Conservation (phyloP, 495 filamentous ascomycete species). For the Lophiotrema nucula region DNA sequence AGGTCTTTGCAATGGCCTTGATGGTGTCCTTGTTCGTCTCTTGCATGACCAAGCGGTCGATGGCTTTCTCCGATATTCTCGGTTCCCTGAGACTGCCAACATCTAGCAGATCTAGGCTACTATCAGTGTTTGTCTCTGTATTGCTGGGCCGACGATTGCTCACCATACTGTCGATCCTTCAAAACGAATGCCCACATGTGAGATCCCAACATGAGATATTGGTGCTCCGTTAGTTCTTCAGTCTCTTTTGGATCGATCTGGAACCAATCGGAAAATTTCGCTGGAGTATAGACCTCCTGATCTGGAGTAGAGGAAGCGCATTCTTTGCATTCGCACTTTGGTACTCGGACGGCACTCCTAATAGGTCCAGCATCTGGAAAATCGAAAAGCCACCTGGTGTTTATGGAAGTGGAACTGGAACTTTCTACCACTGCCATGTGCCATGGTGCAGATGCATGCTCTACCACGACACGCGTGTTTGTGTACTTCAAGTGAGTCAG, state of each 20-base stretch:
- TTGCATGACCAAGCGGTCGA: neutral
- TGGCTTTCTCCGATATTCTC: neutral
- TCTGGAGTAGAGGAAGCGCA: conserved; percentile 12
- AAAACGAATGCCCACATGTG: conserved; percentile 14
- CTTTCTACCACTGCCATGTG: too few relatives aligned
- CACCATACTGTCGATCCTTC: conserved; percentile 19
- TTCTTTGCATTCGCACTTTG: conserved; percentile 17
- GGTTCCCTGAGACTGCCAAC: neutral
- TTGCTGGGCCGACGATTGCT: neutral
- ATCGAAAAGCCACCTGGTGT: conserved; percentile 1
- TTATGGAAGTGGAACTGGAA: too few relatives aligned
- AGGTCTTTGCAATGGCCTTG: neutral
- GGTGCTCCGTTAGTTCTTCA: conserved; percentile 22
- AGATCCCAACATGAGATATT: conserved; percentile 24
- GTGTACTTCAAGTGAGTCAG: too few relatives aligned
- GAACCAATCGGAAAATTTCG: conserved; percentile 19
- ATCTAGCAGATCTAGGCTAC: neutral
- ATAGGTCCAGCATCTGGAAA: neutral
- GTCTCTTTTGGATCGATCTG: conserved; percentile 3
- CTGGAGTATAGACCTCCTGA: neutral
- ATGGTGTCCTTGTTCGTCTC: neutral
- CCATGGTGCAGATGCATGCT: neutral
- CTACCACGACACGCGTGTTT: neutral
- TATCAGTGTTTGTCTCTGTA: neutral
- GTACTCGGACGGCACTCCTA: neutral